These are phyloP conservation scores for Warburgia ugandensis DNA, from an alignment of 164 flowering plant genomes.

Conservation along the genomic window DNA sequence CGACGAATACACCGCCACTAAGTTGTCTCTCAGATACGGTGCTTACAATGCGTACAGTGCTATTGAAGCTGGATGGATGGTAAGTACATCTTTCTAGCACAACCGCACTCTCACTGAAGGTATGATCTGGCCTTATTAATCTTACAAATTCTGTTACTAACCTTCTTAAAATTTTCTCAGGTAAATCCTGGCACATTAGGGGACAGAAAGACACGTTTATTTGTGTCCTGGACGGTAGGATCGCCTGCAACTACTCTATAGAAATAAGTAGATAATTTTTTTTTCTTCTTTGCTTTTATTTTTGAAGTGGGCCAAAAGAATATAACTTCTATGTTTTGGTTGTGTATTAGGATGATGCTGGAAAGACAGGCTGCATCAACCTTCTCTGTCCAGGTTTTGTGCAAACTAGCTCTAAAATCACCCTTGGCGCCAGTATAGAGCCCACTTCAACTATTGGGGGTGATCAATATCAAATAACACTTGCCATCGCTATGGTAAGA, in stretches of 20 bases:
- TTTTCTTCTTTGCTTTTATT: neutral
- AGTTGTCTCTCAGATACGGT: conserved; percentile 2
- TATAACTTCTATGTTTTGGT: neutral
- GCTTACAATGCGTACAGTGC: neutral
- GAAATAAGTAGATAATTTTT: neutral
- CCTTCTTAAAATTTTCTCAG: conserved; percentile 1
- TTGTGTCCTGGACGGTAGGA: conserved; percentile 4
- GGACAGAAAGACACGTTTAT: neutral
- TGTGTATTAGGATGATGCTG: neutral
- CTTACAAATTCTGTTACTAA: neutral
- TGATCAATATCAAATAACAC: neutral
- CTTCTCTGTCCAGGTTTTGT: neutral
- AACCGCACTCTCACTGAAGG: neutral
- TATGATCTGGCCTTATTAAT: neutral
- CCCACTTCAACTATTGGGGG: neutral
- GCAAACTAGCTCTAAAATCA: neutral
- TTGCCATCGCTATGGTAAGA: neutral
- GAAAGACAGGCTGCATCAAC: neutral
- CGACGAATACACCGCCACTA: conserved; percentile 1
- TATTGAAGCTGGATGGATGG: conserved; percentile 9
- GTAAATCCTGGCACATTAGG: conserved; percentile 1
- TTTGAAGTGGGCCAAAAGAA: neutral
- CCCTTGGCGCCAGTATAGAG: neutral
- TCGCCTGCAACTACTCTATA: neutral
- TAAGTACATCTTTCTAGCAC: neutral